Evolutionary conservation across 345 rosid genomes (phyloP).

Genomic region (Eutrema yunnanense): DNA sequence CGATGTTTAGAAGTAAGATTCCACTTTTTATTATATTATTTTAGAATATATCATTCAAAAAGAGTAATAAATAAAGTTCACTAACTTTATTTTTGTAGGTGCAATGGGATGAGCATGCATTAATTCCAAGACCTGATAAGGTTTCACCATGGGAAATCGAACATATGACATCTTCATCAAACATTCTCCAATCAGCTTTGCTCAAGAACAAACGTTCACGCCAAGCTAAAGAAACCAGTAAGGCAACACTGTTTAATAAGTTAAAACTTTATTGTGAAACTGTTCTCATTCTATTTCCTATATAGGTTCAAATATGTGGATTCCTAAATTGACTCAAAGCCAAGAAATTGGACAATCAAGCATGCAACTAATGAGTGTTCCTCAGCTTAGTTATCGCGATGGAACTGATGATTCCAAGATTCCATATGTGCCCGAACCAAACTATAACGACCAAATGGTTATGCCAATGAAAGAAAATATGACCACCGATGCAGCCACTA

Average conservation of each 20-base stretch:
- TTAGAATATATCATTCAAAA: not conserved
- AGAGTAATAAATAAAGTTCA: not conserved
- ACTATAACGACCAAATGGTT: too few relatives aligned
- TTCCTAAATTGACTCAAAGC: not conserved
- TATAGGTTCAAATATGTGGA: not conserved
- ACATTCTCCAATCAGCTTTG: not conserved
- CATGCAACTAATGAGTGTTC: not conserved
- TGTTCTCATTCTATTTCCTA: not conserved
- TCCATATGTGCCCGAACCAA: not conserved
- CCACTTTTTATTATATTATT: not conserved
- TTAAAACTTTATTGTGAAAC: not conserved
- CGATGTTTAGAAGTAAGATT: not conserved
- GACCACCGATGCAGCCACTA: too few relatives aligned
- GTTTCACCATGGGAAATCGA: not conserved
- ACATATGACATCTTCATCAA: constrained; percentile 29
- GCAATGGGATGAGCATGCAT: not conserved
- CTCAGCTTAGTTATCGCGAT: not conserved
- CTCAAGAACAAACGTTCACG: not conserved
- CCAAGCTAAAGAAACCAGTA: not conserved
- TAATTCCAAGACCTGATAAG: constrained; percentile 5
- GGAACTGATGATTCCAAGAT: not conserved
- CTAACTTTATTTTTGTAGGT: constrained; percentile 22
- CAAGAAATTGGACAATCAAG: not conserved
- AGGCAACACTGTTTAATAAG: not conserved
- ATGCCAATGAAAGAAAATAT: too few relatives aligned